A percentile compares a stretch with the other conserved stretches of the same genome.
Evolutionary conservation across 129 eudicot genomes (phyloP).

Genomic region (Scalesia atractyloides): DNA sequence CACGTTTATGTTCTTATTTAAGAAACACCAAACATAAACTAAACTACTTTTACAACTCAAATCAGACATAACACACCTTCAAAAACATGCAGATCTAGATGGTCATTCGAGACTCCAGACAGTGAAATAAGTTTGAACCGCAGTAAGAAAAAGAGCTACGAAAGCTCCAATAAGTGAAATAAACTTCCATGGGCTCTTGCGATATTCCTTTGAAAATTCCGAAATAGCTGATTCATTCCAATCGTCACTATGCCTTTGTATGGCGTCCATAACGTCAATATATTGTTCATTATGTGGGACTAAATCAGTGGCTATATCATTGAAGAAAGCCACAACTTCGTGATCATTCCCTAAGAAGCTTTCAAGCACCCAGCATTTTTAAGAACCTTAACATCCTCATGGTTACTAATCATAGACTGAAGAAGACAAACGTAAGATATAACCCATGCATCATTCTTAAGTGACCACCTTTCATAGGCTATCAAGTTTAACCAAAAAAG

Average conservation of each 20-base stretch:
- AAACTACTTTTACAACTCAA: neutral
- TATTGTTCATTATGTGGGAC: slow-evolving; percentile 3
- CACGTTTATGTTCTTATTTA: too few species aligned
- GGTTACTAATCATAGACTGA: slow-evolving; percentile 28
- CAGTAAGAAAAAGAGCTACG: slow-evolving; percentile 29
- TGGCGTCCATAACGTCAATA: neutral
- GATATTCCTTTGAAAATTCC: slow-evolving; percentile 28
- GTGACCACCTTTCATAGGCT: slow-evolving; percentile 41
- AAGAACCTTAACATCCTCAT: slow-evolving; percentile 34
- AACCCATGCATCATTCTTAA: slow-evolving; percentile 26
- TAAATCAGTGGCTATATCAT: slow-evolving; percentile 25
- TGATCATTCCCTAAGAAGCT: slow-evolving; percentile 25
- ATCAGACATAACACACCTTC: slow-evolving; percentile 9
- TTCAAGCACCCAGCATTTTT: slow-evolving; percentile 14
- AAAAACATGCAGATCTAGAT: slow-evolving; percentile 23
- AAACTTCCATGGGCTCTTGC: slow-evolving; percentile 45
- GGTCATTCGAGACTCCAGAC: slow-evolving; percentile 29
- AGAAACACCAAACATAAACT: too few species aligned
- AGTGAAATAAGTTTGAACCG: slow-evolving; percentile 39
- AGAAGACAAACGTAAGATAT: slow-evolving; percentile 41
- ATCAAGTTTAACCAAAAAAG: slow-evolving; percentile 38
- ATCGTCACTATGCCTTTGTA: slow-evolving; percentile 23
- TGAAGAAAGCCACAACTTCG: slow-evolving; percentile 33
- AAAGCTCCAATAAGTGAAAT: slow-evolving; percentile 41
- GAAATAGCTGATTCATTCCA: slow-evolving; percentile 28